A percentile compares a stretch with the other conserved stretches of the same genome.
These are phyloP conservation scores for Nymphaea thermarum DNA, from an alignment of 164 flowering plant species.

Conservation along the genomic window DNA sequence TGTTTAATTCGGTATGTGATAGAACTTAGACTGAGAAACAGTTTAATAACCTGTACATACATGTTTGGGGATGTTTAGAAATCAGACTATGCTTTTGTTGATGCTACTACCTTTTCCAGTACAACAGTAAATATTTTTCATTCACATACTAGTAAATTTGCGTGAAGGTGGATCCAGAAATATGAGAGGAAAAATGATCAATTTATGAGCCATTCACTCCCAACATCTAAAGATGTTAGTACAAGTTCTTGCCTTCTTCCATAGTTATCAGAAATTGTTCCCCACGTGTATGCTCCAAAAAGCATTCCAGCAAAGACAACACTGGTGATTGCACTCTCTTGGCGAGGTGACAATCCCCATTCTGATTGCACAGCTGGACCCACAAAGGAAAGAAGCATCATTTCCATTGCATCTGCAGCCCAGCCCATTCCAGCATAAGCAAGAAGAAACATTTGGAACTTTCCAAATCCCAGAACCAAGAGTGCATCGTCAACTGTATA, in stretches of 20 bases:
- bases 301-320: conserved; percentile 90
- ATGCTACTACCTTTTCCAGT: no score
- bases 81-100: no score
- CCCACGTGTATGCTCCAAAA: conserved; percentile 85
- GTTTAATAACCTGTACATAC: no score
- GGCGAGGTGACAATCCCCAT: conserved; percentile 65
- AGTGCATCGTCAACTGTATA: conserved; percentile 87
- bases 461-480: conserved; percentile 62
- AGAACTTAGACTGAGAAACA: no score
- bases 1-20: no score
- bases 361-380: conserved; percentile 72
- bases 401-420: conserved; percentile 90
- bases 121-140: no score
- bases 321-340: conserved; percentile 73
- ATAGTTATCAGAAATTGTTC: conserved; percentile 63
- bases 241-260: conserved; percentile 46
- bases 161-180: no score
- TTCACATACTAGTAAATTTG: no score
- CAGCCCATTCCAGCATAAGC: conserved; percentile 83
- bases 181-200: no score
- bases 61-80: no score
- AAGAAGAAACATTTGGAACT: conserved; percentile 58
- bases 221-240: no score
- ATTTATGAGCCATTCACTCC: no score
- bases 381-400: conserved; percentile 88